phyloP scores from a whole-genome alignment of 257 asterid genomes.

The Hygrophila difformis region DNA sequence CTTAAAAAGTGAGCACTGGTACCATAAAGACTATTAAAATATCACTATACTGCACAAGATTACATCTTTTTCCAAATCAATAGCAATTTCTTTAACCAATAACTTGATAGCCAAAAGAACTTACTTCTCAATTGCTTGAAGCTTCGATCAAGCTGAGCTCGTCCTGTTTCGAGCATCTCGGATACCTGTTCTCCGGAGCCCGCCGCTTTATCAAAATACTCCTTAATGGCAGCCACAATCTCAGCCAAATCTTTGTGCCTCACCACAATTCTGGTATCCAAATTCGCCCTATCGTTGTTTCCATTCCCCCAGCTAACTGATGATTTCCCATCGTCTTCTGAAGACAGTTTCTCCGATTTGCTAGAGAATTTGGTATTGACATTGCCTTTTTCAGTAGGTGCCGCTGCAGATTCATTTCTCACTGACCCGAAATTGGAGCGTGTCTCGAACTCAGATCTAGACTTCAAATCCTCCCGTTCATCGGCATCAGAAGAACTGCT shows the following conservation, averaged over 20 bases:
- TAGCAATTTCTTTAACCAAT: background rate
- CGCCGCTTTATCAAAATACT: conserved; percentile 81
- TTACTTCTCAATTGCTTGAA: conserved; percentile 84
- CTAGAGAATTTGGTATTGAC: conserved; percentile 29
- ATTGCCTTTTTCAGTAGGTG: conserved; percentile 12
- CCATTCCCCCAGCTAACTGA: conserved; percentile 54
- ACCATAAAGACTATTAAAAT: background rate
- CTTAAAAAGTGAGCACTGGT: background rate
- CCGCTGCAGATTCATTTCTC: conserved; percentile 23
- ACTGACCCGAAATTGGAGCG: conserved; percentile 46
- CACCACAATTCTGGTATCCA: conserved; percentile 56
- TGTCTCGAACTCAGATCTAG: conserved; percentile 52
- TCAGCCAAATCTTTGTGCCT: conserved; percentile 76
- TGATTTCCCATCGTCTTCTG: conserved; percentile 48
- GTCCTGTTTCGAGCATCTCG: conserved; percentile 78
- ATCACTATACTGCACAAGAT: background rate
- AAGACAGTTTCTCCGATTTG: conserved; percentile 42
- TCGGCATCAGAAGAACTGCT: conserved; percentile 45
- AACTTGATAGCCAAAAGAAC: conserved; percentile 12
- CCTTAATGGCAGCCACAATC: conserved; percentile 64
- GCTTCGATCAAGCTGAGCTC: conserved; percentile 83
- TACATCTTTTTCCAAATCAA: background rate
- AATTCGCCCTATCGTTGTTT: conserved; percentile 27
- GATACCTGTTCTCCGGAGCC: conserved; percentile 77
- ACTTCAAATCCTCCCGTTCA: conserved; percentile 40